Conservation (phyloP, 768 basidiomycete genomes). For the Hirschioporus abietinus region DNA sequence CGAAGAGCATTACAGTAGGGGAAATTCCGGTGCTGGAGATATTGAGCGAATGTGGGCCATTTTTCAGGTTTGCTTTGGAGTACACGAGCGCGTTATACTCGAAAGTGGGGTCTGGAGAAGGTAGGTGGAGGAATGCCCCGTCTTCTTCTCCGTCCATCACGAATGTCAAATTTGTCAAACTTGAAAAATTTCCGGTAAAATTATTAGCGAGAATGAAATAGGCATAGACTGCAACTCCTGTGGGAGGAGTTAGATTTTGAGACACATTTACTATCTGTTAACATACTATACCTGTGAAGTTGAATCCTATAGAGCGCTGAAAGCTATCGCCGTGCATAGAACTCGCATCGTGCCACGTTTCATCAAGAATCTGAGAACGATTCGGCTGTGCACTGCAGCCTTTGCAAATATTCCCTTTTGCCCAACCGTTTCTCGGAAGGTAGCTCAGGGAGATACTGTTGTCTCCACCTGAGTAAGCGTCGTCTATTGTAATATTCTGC, state of each 20-base stretch:
- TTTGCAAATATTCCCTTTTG: slow-evolving; percentile 19
- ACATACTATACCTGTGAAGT: background rate
- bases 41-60: slow-evolving; percentile 27
- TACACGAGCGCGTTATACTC: slow-evolving; percentile 34
- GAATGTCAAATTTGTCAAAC: slow-evolving; percentile 5
- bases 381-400: slow-evolving; percentile 25
- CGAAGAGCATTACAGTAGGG: slow-evolving; percentile 29
- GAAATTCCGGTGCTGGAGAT: slow-evolving; percentile 22
- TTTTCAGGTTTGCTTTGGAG: slow-evolving; percentile 22
- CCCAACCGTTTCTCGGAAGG: slow-evolving; percentile 29
- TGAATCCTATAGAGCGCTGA: background rate
- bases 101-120: slow-evolving; percentile 16
- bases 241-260: too few relatives aligned
- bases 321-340: slow-evolving; percentile 1
- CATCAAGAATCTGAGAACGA: slow-evolving; percentile 12
- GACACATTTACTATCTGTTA: background rate
- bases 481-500: background rate
- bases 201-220: slow-evolving; percentile 2
- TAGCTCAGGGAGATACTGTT: slow-evolving; percentile 16
- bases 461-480: background rate
- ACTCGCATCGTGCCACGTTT: slow-evolving; percentile 35
- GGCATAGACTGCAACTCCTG: slow-evolving; percentile 8
- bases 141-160: slow-evolving; percentile 16
- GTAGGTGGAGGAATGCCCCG: slow-evolving; percentile 14
- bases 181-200: background rate